These are phyloP conservation scores for Erysimum pusillum DNA, from an alignment of 441 rosid genomes.

Conservation along the genomic window DNA sequence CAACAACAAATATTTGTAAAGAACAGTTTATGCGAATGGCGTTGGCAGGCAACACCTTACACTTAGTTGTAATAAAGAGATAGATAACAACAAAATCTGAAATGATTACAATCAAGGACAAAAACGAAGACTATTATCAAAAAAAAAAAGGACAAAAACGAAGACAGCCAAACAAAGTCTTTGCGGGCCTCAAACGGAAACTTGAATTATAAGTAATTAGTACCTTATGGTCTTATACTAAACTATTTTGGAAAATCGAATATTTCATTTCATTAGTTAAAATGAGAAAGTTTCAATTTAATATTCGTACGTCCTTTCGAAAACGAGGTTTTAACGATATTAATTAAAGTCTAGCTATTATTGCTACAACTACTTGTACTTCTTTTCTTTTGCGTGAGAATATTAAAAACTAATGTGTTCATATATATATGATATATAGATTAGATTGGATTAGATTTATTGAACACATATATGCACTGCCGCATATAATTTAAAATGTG, in stretches of 20 bases:
- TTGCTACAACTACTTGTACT: slow-evolving; percentile 28
- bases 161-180: slow-evolving; percentile 43
- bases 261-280: slow-evolving; percentile 28
- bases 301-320: slow-evolving; percentile 40
- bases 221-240: slow-evolving; percentile 18
- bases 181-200: slow-evolving; percentile 47
- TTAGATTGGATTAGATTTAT: slow-evolving; percentile 19
- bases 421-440: neutral
- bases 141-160: neutral
- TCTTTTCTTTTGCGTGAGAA: slow-evolving; percentile 39
- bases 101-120: slow-evolving; percentile 22
- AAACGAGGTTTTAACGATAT: slow-evolving; percentile 50
- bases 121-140: neutral
- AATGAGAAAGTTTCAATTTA: slow-evolving; percentile 23
- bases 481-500: neutral
- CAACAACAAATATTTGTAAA: neutral
- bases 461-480: slow-evolving; percentile 4
- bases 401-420: slow-evolving; percentile 15
- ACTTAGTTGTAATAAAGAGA: slow-evolving; percentile 8
- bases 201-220: slow-evolving; percentile 40
- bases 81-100: neutral
- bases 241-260: slow-evolving; percentile 16
- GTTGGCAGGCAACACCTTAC: slow-evolving; percentile 5
- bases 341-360: slow-evolving; percentile 9
- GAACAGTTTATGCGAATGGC: neutral